Percentiles rank a stretch among this genome's conserved stretches.
phyloP scores from a whole-genome alignment of 805 yeast genomes.

The Ogataea dorogensis region DNA sequence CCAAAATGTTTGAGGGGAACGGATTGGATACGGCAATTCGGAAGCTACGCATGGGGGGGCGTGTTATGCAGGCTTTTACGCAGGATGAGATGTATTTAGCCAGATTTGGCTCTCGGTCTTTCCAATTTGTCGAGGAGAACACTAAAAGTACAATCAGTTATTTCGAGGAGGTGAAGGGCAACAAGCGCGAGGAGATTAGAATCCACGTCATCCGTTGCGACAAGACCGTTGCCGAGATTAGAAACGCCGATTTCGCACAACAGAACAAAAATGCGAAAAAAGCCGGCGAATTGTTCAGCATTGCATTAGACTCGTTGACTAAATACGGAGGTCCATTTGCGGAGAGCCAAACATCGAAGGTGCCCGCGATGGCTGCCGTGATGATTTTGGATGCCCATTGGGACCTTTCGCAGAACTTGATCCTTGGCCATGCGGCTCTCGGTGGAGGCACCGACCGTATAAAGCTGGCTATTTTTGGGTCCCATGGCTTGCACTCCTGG shows the following conservation, averaged over 20 bases:
- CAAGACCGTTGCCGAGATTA: conserved; percentile 64
- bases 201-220: conserved; percentile 74
- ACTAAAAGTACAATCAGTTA: conserved; percentile 50
- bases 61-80: conserved; percentile 88
- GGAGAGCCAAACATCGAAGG: conserved; percentile 30
- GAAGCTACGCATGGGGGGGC: conserved; percentile 75
- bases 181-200: conserved; percentile 54
- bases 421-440: conserved; percentile 87
- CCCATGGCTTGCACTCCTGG: conserved; percentile 90
- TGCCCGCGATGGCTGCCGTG: conserved; percentile 78
- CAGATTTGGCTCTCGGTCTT: conserved; percentile 76
- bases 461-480: conserved; percentile 86
- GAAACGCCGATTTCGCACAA: conserved; percentile 82
- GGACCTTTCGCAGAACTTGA: conserved; percentile 57
- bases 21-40: conserved; percentile 63
- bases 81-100: conserved; percentile 80
- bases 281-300: conserved; percentile 72
- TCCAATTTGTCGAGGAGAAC: conserved; percentile 69
- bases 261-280: conserved; percentile 73
- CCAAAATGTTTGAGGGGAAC: conserved; percentile 55
- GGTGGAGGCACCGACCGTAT: conserved; percentile 81
- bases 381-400: conserved; percentile 82
- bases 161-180: conserved; percentile 35
- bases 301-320: conserved; percentile 72
- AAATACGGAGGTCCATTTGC: conserved; percentile 55